Conservation (phyloP, 169 alveolate species). For the Hammondia hammondi region DNA sequence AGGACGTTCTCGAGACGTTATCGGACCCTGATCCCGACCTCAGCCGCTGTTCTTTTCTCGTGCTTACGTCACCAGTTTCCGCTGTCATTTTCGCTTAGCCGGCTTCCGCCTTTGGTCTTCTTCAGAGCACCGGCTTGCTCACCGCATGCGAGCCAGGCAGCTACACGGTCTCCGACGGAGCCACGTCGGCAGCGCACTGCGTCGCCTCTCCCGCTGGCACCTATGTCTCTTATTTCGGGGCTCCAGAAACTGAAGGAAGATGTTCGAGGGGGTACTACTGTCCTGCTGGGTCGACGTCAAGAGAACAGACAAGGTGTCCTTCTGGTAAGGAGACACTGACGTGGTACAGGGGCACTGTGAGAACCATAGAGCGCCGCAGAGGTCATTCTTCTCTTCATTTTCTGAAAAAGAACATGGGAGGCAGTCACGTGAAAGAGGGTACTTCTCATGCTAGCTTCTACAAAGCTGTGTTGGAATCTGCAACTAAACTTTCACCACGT, state of each 20-base stretch:
- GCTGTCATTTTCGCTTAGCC: neutral
- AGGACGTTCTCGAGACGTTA: too few species aligned
- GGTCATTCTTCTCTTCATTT: too few species aligned
- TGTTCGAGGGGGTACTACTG: conserved; percentile 74
- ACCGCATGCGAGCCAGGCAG: neutral
- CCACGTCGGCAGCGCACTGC: neutral
- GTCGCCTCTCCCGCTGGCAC: neutral
- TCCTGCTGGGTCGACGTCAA: conserved; percentile 46
- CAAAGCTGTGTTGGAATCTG: too few species aligned
- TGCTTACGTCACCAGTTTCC: neutral
- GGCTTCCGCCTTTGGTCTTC: neutral
- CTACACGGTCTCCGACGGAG: neutral
- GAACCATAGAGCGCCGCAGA: neutral
- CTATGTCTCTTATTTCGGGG: neutral
- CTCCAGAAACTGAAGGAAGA: conserved; percentile 50
- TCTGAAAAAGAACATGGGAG: too few species aligned
- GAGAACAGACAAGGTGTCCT: neutral
- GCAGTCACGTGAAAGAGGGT: too few species aligned
- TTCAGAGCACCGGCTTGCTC: neutral
- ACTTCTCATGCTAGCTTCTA: too few species aligned
- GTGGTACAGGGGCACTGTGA: neutral
- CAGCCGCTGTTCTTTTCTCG: too few species aligned
- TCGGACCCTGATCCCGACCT: too few species aligned
- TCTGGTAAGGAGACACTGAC: neutral
- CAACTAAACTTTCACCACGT: too few species aligned